Base-by-base conservation (phyloP, 2,329 filamentous ascomycete species). In the Botrytis aclada region DNA sequence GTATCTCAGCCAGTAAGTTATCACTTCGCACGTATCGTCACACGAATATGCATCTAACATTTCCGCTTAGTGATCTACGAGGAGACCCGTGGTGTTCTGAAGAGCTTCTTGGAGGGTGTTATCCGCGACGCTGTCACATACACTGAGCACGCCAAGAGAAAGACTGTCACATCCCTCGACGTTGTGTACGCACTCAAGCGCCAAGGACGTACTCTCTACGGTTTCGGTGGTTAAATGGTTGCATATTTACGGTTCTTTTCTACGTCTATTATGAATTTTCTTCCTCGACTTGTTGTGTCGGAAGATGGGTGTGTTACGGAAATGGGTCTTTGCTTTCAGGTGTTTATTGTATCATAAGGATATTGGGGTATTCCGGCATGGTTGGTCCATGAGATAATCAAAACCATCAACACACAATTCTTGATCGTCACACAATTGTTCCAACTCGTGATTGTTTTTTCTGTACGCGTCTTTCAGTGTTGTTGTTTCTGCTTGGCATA, bases 1-100 rank as follows among this genome's bases (percentile, higher is more conserved):
- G 95, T 97, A 98, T 98, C 82, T 97, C 94, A 82, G 95, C 95
- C 84, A 97, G 91, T 93, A 89, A 84, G 76, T 77, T 70, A 71
- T 65, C 34, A 22, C 4, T 29, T 41, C 67, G 32, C 25, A n/a
- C 29, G 22, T 51, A 56, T 41, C 25, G 61, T 72, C 45, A 10
- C 43, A 47, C 90, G 41, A 43, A 60, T 56, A 69, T n/a, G 16
- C 32, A 67, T 72, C 75, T 77, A 72, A 78, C 71, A 61, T 75
- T 66, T 69, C 63, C 71, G 39, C 74, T 37, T 37, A 88, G 87
- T 93, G 91, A 93, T 93, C 86, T 93, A 93, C 87, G 91, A 76
- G 89, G 93, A 94, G 87, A 93, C 92, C 80, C 91, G 92, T 82
- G 90, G 90, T 88, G 92, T 93, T 81, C 88, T 94, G 81, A 93